These are phyloP conservation scores for Neospora caninum DNA, from an alignment of 169 alveolate genomes.

Conservation along the genomic window DNA sequence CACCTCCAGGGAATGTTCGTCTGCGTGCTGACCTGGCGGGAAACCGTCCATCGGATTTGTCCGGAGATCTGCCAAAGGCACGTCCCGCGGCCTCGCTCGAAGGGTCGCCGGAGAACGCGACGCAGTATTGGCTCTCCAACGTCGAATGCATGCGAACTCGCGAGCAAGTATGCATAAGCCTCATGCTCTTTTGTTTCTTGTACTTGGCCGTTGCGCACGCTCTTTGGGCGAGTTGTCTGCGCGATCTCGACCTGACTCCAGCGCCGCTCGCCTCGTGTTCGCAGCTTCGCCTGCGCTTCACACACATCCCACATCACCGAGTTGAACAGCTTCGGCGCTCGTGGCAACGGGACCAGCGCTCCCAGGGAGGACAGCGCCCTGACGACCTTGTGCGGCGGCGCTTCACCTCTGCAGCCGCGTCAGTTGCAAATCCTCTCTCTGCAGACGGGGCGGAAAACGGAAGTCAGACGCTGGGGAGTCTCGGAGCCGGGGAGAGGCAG, in stretches of 20 bases:
- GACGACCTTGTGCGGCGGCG: not conserved
- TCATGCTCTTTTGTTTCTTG: slow-evolving; percentile 3
- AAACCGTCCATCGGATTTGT: not conserved
- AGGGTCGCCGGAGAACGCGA: not conserved
- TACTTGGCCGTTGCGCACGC: not conserved
- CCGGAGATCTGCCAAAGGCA: not conserved
- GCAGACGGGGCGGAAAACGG: not conserved
- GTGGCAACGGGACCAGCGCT: not conserved
- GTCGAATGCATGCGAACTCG: slow-evolving; percentile 12
- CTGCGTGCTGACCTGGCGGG: not conserved
- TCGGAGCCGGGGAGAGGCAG: not conserved
- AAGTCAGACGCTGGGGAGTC: not conserved
- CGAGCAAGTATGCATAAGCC: not conserved
- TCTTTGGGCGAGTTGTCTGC: not conserved
- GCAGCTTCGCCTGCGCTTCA: not conserved
- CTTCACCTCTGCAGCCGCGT: not conserved
- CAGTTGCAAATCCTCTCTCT: not conserved
- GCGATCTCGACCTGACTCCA: not conserved
- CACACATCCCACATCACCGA: not conserved
- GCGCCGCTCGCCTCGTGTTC: slow-evolving; percentile 20
- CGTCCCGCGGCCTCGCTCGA: not conserved
- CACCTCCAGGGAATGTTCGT: not conserved
- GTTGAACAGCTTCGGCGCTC: not conserved
- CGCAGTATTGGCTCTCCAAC: not conserved
- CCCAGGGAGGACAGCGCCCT: not conserved